These are phyloP conservation scores for Schizophyllum commune DNA, from an alignment of 1,284 basidiomycete species.

Conservation along the genomic window DNA sequence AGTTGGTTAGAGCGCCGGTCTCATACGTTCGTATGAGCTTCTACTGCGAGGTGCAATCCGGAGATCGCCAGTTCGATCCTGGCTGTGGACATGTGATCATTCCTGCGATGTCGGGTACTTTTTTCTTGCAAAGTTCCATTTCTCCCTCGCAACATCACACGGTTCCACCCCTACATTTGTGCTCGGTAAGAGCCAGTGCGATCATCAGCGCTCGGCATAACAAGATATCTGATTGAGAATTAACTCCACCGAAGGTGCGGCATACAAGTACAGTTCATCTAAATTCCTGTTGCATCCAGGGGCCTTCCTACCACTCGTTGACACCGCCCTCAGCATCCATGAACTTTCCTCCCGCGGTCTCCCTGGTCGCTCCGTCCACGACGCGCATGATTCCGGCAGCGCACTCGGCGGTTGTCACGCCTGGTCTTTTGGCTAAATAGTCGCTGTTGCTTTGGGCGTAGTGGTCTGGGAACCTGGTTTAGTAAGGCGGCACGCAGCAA, in stretches of 20 bases:
- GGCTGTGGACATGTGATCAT: not conserved
- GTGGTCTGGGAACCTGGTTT: not conserved
- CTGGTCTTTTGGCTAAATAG: not conserved
- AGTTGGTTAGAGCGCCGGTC: not conserved
- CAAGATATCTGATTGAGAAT: too few relatives aligned
- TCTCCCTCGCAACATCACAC: too few relatives aligned
- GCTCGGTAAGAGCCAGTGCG: too few relatives aligned
- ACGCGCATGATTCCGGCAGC: not conserved
- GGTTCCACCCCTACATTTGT: too few relatives aligned
- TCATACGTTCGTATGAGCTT: not conserved
- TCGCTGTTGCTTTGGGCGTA: not conserved
- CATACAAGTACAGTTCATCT: too few relatives aligned
- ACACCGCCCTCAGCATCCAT: not conserved
- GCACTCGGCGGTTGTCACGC: not conserved
- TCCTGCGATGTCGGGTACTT: too few relatives aligned
- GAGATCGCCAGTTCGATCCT: conserved; percentile 1
- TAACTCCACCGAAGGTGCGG: too few relatives aligned
- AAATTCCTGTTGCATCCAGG: too few relatives aligned
- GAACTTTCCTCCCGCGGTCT: not conserved
- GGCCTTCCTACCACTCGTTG: too few relatives aligned
- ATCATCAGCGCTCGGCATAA: too few relatives aligned
- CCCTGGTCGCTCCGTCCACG: not conserved
- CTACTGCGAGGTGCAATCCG: not conserved
- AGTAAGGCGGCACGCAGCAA: not conserved
- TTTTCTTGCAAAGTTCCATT: too few relatives aligned